Conservation (phyloP, 1,284 basidiomycete species). For the Austroboletus novae-zelandiae region DNA sequence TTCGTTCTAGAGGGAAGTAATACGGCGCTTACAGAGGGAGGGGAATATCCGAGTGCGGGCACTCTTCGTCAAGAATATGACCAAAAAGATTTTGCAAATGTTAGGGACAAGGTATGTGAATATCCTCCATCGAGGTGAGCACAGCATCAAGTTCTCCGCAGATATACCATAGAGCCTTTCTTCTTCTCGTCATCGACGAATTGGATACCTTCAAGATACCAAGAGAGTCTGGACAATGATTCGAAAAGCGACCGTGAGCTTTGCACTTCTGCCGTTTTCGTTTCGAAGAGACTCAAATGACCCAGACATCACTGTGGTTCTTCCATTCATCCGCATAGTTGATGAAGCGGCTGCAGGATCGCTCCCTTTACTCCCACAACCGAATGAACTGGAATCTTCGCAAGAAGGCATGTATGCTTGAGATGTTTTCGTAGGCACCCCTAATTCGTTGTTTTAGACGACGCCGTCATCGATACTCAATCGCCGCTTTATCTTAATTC, state of each 20-base stretch:
- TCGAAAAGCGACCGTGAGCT: constrained; percentile 46
- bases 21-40: constrained; percentile 29
- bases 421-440: background rate
- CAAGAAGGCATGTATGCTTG: constrained; percentile 6
- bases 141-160: constrained; percentile 2
- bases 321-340: constrained; percentile 42
- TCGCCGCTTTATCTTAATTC: constrained; percentile 23
- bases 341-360: background rate
- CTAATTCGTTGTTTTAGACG: constrained; percentile 15
- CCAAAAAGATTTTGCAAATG: constrained; percentile 49
- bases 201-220: constrained; percentile 56
- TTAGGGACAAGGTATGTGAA: constrained; percentile 44
- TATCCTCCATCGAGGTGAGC: background rate
- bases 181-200: constrained; percentile 57
- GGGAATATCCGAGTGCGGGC: constrained; percentile 41
- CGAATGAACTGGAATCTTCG: background rate
- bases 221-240: constrained; percentile 36
- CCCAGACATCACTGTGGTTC: constrained; percentile 51
- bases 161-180: constrained; percentile 48
- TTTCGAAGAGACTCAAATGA: background rate
- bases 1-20: background rate
- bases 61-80: constrained; percentile 48
- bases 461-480: constrained; percentile 31
- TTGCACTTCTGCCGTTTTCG: background rate
- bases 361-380: background rate